Conservation (phyloP, 2,329 filamentous ascomycete genomes). For the Sclerotinia spermophila region DNA sequence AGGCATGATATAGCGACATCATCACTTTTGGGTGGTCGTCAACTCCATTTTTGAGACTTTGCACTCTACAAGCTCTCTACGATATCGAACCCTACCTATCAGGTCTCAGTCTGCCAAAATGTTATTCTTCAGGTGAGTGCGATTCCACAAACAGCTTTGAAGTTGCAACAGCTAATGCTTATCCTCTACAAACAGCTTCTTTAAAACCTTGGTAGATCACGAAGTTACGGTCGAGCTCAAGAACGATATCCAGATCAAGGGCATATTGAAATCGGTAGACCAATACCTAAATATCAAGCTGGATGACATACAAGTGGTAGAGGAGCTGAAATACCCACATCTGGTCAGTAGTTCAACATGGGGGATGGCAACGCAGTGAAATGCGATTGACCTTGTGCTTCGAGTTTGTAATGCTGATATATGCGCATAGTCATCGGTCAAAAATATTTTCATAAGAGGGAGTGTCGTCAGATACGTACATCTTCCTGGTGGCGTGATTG, state of each 20-base stretch:
- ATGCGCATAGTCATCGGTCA: constrained; percentile 59
- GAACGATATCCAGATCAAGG: constrained; percentile 96
- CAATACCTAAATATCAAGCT: constrained; percentile 99
- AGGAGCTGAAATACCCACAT: constrained; percentile 93
- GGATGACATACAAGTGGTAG: constrained; percentile 87
- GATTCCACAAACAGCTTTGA: background rate
- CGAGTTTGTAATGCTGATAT: constrained; percentile 19
- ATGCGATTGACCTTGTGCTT: background rate
- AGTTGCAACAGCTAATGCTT: background rate
- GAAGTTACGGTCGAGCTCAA: constrained; percentile 98
- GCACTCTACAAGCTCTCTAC: background rate
- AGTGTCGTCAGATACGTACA: constrained; percentile 74
- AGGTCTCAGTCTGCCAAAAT: background rate
- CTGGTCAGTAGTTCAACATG: constrained; percentile 51
- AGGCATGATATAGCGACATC: background rate
- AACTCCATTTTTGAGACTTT: constrained; percentile 3
- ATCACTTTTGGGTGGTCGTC: constrained; percentile 2
- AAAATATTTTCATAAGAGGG: constrained; percentile 73
- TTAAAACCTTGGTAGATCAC: constrained; percentile 97
- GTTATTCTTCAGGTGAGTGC: constrained; percentile 8
- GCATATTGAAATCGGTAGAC: constrained; percentile 93
- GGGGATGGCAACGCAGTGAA: background rate
- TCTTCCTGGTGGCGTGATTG: constrained; percentile 62
- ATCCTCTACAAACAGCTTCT: constrained; percentile 63
- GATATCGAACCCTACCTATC: background rate